phyloP scores from a whole-genome alignment of 2,329 filamentous ascomycete genomes.

The Colletotrichum gloeosporioides region DNA sequence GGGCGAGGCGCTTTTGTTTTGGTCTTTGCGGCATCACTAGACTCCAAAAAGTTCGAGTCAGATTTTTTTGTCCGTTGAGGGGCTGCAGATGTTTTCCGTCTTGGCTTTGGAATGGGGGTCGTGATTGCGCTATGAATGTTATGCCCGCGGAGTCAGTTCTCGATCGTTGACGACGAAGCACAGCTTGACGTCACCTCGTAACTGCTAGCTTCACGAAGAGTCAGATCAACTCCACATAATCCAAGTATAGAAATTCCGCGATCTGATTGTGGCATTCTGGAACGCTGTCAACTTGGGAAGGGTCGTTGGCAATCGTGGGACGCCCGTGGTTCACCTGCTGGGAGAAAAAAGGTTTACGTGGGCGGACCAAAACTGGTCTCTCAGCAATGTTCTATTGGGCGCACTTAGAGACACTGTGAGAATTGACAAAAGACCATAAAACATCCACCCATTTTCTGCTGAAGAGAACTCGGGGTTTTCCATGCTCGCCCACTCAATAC shows the following conservation, averaged over 20 bases:
- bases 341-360: constrained; percentile 1
- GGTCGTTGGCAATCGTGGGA: neutral
- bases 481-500: neutral
- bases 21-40: neutral
- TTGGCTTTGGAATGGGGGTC: neutral
- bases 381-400: constrained; percentile 36
- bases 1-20: neutral
- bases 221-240: neutral
- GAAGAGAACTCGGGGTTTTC: neutral
- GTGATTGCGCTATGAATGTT: neutral
- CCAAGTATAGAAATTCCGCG: neutral
- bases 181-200: neutral
- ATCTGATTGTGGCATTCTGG: neutral
- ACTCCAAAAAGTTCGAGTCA: neutral
- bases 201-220: neutral
- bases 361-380: constrained; percentile 46
- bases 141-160: neutral
- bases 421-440: constrained; percentile 43
- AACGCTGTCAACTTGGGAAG: neutral
- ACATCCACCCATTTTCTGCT: neutral
- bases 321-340: neutral
- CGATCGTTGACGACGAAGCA: neutral
- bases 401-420: constrained; percentile 23
- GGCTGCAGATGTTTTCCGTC: neutral
- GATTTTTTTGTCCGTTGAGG: neutral